Conservation (phyloP, 306 rosid genomes). For the Psophocarpus tetragonolobus region DNA sequence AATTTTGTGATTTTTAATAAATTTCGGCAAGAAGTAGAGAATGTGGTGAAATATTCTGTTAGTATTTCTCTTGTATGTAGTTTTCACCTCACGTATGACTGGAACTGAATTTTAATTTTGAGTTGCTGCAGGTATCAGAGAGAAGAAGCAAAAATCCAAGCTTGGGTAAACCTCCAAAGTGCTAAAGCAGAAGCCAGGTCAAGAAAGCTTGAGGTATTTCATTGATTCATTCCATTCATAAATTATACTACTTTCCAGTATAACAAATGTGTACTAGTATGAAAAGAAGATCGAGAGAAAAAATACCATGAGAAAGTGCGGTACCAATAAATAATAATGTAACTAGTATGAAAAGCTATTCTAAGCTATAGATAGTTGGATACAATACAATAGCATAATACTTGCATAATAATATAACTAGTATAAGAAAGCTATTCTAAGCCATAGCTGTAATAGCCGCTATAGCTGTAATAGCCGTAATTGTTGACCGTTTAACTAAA, state of each 20-base stretch:
- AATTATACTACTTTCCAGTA: not conserved
- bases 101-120: conserved; percentile 23
- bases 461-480: not conserved
- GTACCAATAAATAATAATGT: not conserved
- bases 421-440: not conserved
- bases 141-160: conserved; percentile 96
- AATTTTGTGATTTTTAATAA: not conserved
- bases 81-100: not conserved
- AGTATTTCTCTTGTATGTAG: not conserved
- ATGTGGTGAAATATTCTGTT: not conserved
- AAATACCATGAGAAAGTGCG: not conserved
- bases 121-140: conserved; percentile 74
- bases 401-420: not conserved
- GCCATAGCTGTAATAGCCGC: not conserved
- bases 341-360: not conserved
- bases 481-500: conserved; percentile 1
- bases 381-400: too few species aligned
- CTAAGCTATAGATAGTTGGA: not conserved
- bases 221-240: not conserved
- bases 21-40: not conserved
- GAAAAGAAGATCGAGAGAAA: not conserved
- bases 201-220: conserved; percentile 91
- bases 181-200: conserved; percentile 99
- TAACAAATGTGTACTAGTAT: not conserved
- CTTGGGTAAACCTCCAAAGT: conserved; percentile 94